Conservation (phyloP, 768 basidiomycete genomes). For the Termitomyces sp. region DNA sequence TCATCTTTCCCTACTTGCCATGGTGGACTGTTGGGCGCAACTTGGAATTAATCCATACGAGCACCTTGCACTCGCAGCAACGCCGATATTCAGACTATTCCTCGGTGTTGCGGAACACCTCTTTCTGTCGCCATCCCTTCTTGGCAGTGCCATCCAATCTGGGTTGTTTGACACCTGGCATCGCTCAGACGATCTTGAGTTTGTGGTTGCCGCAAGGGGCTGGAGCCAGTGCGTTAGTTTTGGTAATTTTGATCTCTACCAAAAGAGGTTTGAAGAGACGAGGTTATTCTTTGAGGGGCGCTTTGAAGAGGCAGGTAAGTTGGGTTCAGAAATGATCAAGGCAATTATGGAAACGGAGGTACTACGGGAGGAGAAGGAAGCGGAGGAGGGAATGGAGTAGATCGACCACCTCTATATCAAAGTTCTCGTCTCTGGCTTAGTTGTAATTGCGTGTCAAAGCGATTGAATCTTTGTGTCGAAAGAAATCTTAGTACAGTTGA, state of each 20-base stretch:
- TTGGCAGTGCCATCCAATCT: conserved; percentile 70
- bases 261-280: conserved; percentile 75
- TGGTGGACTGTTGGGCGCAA: conserved; percentile 97
- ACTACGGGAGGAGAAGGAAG: conserved; percentile 28
- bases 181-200: conserved; percentile 89
- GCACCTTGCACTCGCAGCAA: conserved; percentile 91
- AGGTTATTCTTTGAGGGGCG: conserved; percentile 78
- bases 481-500: too few relatives aligned
- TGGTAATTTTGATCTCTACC: conserved; percentile 88
- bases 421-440: too few relatives aligned
- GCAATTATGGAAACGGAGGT: conserved; percentile 68
- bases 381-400: not conserved
- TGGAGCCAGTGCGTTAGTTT: conserved; percentile 97
- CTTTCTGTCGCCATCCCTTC: conserved; percentile 64
- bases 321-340: conserved; percentile 89
- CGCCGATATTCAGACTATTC: conserved; percentile 94
- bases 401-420: not conserved
- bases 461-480: not conserved
- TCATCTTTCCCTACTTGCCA: conserved; percentile 90
- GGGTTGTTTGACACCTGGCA: conserved; percentile 76
- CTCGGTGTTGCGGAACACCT: conserved; percentile 96
- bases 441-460: not conserved
- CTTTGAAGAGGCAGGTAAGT: conserved; percentile 80
- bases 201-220: conserved; percentile 87
- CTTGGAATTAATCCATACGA: conserved; percentile 85